Evolutionary conservation across 495 filamentous ascomycete species (phyloP).

Genomic region (Aspergillus ellipticus): DNA sequence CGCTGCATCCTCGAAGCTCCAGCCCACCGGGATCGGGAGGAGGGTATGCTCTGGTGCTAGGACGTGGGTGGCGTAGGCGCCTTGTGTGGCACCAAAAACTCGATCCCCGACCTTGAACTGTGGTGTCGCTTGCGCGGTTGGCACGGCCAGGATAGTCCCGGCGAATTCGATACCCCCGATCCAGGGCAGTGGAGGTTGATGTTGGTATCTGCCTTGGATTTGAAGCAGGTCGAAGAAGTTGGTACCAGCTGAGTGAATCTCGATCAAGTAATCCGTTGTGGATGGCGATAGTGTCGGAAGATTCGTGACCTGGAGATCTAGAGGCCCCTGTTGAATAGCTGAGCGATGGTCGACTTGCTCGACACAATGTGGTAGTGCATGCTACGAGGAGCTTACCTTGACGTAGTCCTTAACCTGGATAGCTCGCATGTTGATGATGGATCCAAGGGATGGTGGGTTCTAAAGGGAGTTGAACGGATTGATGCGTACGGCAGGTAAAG

Average conservation of each 20-base stretch:
- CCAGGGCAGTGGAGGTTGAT: conserved; percentile 77
- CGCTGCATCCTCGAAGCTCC: conserved; percentile 80
- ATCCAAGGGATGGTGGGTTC: background rate
- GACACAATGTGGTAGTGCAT: background rate
- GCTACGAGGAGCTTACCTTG: conserved; percentile 50
- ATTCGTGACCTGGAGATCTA: conserved; percentile 68
- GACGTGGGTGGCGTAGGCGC: conserved; percentile 77
- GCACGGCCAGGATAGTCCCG: conserved; percentile 66
- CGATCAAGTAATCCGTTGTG: conserved; percentile 77
- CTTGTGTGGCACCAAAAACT: conserved; percentile 85
- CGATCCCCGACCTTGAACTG: conserved; percentile 71
- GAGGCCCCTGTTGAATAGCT: conserved; percentile 55
- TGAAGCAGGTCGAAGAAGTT: conserved; percentile 97
- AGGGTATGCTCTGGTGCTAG: conserved; percentile 62
- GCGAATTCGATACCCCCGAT: conserved; percentile 83
- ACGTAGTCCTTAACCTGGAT: conserved; percentile 83
- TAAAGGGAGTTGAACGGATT: background rate
- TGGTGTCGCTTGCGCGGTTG: conserved; percentile 39
- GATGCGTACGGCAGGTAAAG: background rate
- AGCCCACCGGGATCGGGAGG: conserved; percentile 70
- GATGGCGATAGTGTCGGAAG: conserved; percentile 69
- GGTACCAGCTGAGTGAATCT: conserved; percentile 80
- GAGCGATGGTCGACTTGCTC: background rate
- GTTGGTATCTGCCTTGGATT: conserved; percentile 74
- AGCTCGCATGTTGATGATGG: conserved; percentile 61